phyloP scores from a whole-genome alignment of 2,329 filamentous ascomycete genomes.

The Sclerotinia glacialis region DNA sequence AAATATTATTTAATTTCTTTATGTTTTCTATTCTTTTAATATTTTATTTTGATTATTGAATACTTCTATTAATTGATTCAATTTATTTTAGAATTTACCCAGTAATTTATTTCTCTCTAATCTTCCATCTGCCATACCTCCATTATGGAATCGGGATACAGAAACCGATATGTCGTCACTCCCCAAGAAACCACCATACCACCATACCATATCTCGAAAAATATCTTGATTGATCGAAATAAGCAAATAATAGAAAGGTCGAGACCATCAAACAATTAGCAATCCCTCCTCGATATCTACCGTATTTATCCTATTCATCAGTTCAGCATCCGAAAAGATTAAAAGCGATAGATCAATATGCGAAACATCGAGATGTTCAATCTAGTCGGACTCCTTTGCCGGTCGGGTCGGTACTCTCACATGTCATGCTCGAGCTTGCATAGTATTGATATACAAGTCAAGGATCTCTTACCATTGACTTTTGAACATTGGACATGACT shows the following conservation, averaged over 20 bases:
- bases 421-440: neutral
- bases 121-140: constrained; percentile 3
- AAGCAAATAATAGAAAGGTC: neutral
- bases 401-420: neutral
- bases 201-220: neutral
- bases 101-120: neutral
- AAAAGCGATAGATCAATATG: neutral
- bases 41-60: neutral
- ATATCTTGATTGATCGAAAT: constrained; percentile 8
- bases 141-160: neutral
- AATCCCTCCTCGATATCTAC: neutral
- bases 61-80: neutral
- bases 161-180: constrained; percentile 9
- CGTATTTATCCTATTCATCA: neutral
- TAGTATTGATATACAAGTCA: neutral
- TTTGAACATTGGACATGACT: constrained; percentile 1
- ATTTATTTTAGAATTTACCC: neutral
- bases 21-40: neutral
- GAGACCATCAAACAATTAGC: constrained; percentile 1
- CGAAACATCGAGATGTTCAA: constrained; percentile 6
- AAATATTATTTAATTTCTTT: neutral
- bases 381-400: neutral
- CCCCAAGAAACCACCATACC: neutral
- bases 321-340: neutral
- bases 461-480: neutral